Base-by-base conservation (phyloP, 257 asterid genomes). In the Solanum chmielewskii region DNA sequence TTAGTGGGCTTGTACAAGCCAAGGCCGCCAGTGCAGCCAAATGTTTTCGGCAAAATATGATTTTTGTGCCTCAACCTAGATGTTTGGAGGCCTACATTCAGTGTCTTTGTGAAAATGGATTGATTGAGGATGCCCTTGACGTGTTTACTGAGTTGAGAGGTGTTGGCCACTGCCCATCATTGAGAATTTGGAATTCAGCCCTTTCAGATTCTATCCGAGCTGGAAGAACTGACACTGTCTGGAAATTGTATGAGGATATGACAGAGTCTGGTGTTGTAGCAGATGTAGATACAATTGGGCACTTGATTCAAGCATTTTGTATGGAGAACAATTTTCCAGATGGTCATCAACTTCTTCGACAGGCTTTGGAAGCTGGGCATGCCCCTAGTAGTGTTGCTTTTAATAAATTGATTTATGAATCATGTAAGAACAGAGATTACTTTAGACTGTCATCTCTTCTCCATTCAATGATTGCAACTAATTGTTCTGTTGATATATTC, bases 281-380 rank as follows among this genome's bases (percentile, higher is more conserved):
- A 6, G 94, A 93, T 88, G 91, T 90, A 27, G 89, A 89, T 66
- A 93, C 97, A 4, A 85, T 91, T 29, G 95, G 95, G 5, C 82
- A 87, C 84, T 88, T 93, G 91, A 94, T 94, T 89, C 90, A 84
- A 80, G 95, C 98, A 56, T 91, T 92, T 90, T 93, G 97, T 86
- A 35, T 94, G 89, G 93, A 93, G 73, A 88, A 91, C 44, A 87
- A 91, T 88, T 80, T 44, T 35, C 86, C 70, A 29, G 89, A 89
- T 86, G 98, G 95, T 18, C 92, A 92, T 86, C 91, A 90, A 80
- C 94, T 95, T 84, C 92, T 94, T 86, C 92, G 91, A 69, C 95
- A 89, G 89, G 92, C 90, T 87, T 73, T 93, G 93, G 91, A 85
- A 82, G 90, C 89, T 42, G 98, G 96, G 33, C 91, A 90, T 87